Evolutionary conservation across 108 stramenopile genomes (phyloP).

Genomic region (Discostella stelligeroides): DNA sequence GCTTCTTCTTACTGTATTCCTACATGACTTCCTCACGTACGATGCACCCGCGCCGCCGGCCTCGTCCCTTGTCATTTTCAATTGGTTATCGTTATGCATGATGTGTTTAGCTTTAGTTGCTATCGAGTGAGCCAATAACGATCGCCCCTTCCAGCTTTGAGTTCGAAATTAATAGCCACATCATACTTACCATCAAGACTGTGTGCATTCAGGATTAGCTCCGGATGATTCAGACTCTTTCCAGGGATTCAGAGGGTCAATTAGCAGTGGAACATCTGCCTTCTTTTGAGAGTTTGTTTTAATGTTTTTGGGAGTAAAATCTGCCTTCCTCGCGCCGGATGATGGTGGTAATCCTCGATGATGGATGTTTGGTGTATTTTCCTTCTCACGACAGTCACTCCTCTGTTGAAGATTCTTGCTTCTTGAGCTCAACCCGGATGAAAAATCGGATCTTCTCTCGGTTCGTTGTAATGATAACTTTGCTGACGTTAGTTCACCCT

Average conservation of each 20-base stretch:
- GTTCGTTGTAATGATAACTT: conserved; percentile 68
- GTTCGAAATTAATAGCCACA: too few relatives aligned
- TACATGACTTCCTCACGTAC: too few relatives aligned
- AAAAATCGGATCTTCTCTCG: conserved; percentile 32
- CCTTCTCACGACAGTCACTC: conserved; percentile 10
- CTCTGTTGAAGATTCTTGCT: conserved; percentile 14
- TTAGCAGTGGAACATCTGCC: conserved; percentile 15
- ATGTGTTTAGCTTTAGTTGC: too few relatives aligned
- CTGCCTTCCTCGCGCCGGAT: conserved; percentile 14
- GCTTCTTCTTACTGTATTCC: too few relatives aligned
- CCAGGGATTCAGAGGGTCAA: conserved; percentile 28
- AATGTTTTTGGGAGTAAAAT: conserved; percentile 27
- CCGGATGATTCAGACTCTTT: conserved; percentile 3
- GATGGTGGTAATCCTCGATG: conserved; percentile 14
- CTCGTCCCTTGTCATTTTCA: too few relatives aligned
- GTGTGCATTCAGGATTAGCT: conserved; percentile 36
- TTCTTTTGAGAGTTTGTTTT: conserved; percentile 15
- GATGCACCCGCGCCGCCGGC: too few relatives aligned
- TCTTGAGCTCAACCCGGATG: conserved; percentile 26
- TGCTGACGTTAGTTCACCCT: conserved; percentile 64
- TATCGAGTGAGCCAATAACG: too few relatives aligned
- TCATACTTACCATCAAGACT: too few relatives aligned
- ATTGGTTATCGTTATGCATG: too few relatives aligned
- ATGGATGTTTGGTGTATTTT: conserved; percentile 40
- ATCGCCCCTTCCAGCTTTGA: too few relatives aligned